Evolutionary conservation across 78 protist genomes (phyloP), one percentile per base, ranked within the genome.

Genomic region (Dictyostelium purpureum): DNA sequence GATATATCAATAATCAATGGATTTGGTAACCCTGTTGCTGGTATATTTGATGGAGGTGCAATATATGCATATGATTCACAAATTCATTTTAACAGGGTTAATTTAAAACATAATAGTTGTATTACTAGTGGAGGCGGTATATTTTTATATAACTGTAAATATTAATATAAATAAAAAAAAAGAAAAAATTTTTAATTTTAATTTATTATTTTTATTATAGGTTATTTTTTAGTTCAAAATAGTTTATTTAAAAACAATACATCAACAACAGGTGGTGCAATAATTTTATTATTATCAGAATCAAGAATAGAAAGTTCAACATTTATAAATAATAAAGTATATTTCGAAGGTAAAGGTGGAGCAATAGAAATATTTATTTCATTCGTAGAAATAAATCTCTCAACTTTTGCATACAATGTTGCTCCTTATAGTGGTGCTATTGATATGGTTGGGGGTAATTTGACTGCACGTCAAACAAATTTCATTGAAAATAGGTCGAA

Each of bases 341-440:
- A n/a, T 19, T 12, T 11, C 4, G 51, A 67, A 51, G 90, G 90
- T 4, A 74, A 74, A 74, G 90, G 90, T 21, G 90, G 90, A 43
- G 90, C 79, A 70, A 35, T 82, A 11, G 26, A 51, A 35, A 31
- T 40, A 24, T 70, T 82, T 45, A n/a, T 59, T 33, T 74, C 79
- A 54, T 69, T 18, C 5, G 7, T 47, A n/a, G 21, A 14, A 0
- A 67, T 37, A 14, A 16, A 37, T 35, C n/a, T 43, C 7, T 52
- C 59, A 9, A 16, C n/a, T 24, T 82, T 82, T 26, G 56, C 35
- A 31, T 82, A 82, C 54, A 82, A 82, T 56, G 9, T 82, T 10
- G 43, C 90, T 42, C 81, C 90, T 0, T 49, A 59, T 70, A 52
- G 73, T 82, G 90, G 90, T 82, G 90, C 80, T 7, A 43, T 82